Conservation (phyloP, 2,329 filamentous ascomycete species). For the Botrytis paeoniae region DNA sequence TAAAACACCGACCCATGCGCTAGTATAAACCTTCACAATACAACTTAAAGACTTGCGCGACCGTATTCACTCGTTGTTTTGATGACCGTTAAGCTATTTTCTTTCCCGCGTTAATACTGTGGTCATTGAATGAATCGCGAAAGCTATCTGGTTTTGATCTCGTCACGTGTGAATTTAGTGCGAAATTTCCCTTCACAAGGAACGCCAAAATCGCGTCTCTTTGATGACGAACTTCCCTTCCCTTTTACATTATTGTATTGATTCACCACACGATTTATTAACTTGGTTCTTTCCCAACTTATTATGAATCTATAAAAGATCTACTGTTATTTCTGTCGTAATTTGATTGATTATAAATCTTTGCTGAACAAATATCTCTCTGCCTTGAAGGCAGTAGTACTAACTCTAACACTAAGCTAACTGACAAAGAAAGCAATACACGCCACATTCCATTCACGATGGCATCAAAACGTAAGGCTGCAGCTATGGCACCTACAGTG, state of each 20-base stretch:
- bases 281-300: not conserved
- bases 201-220: constrained; percentile 19
- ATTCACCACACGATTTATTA: not conserved
- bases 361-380: not conserved
- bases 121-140: constrained; percentile 19
- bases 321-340: not conserved
- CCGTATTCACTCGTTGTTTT: constrained; percentile 18
- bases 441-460: constrained; percentile 47
- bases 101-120: constrained; percentile 4
- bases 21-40: not conserved
- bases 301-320: not conserved
- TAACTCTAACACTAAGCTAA: not conserved
- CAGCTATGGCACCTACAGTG: constrained; percentile 63
- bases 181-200: constrained; percentile 9
- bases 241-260: not conserved
- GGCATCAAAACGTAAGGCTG: constrained; percentile 90
- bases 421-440: constrained; percentile 6
- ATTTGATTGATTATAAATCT: constrained; percentile 8
- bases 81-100: constrained; percentile 18
- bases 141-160: constrained; percentile 16
- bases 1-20: constrained; percentile 33
- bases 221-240: not conserved
- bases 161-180: constrained; percentile 11
- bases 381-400: constrained; percentile 10
- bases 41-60: not conserved